Base-by-base conservation (phyloP, 306 rosid genomes). In the Rubus idaeus region DNA sequence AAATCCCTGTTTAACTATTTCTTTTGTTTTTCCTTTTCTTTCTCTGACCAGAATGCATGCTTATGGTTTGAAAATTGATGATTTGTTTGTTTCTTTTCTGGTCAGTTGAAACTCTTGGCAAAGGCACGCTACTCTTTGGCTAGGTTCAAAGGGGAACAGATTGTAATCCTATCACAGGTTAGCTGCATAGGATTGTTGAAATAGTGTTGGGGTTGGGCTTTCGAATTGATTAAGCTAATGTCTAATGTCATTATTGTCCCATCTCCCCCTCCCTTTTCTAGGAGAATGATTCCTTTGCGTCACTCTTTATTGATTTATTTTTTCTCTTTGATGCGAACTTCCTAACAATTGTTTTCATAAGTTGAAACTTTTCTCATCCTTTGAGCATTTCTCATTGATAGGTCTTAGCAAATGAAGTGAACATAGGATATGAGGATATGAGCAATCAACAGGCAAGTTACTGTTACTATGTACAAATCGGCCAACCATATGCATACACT, bases 401-500 rank as follows among this genome's bases (percentile, higher is more conserved):
- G 99, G 97, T 95, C 76, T 86, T 95, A 61, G 97, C 99, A 64
- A 89, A 89, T 73, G 96, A 95, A 77, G 93, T 83, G 76, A 95
- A 95, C 84, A 87, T 95, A 77, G 99, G 99, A 41, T 95, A 95
- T 18, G 99, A 95, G 81, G 96, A 91, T 84, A 89, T 95, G 99
- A 57, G 91, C 86, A 95, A 95, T 85, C 97, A 83, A 81, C 99
- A 95, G 96, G 97, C 84, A 90, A 83, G 90, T 85, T 44, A 64
- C 74, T 60, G 49, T 5, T 7, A 76, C 41, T 53, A 46, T 57
- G 39, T 52, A 14, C 51, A 41, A 52, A 60, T 73, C 77, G 82
- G 77, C 79, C 30, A 71, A 68, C 23, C 52, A 17, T 13, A 62
- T 68, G 8, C 35, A 4, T 37, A 35, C 40, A 21, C 80, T 76